A percentile compares a stretch with the other conserved stretches of the same genome.
Evolutionary conservation across 371 early-diverging fungal species (phyloP).

Genomic region (Mortierella sp.): DNA sequence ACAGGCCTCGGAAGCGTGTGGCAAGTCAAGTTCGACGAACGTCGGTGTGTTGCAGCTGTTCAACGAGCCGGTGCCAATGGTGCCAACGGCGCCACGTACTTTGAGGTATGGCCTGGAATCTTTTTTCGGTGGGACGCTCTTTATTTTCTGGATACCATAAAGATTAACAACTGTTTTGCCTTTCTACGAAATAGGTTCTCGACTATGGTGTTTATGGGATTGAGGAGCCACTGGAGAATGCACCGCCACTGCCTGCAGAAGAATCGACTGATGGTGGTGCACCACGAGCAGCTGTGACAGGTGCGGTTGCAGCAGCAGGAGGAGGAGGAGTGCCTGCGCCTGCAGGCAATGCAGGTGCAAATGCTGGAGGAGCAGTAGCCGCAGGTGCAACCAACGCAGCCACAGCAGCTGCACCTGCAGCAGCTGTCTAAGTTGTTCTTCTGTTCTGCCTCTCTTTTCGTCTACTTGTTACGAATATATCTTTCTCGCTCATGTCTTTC

Average conservation of each 20-base stretch:
- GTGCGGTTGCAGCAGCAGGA: no score
- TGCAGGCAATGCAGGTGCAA: no score
- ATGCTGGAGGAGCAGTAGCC: no score
- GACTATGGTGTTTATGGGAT: slow-evolving; percentile 65
- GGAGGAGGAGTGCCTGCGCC: no score
- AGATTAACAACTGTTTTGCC: neutral
- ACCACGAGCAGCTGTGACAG: no score
- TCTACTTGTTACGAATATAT: no score
- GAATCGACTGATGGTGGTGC: no score
- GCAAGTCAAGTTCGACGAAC: slow-evolving; percentile 91
- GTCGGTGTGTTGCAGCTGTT: slow-evolving; percentile 88
- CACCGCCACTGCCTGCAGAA: slow-evolving; percentile 39
- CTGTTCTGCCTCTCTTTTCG: no score
- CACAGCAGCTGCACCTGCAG: slow-evolving; percentile 1
- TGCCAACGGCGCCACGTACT: slow-evolving; percentile 58
- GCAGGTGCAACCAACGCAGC: slow-evolving; percentile 3
- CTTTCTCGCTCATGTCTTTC: no score
- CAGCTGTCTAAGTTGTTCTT: slow-evolving; percentile 3
- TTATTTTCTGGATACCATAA: neutral
- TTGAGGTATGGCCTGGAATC: slow-evolving; percentile 52
- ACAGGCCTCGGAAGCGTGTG: slow-evolving; percentile 86
- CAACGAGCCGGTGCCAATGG: slow-evolving; percentile 64
- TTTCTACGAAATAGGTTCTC: slow-evolving; percentile 31
- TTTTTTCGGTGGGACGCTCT: neutral
- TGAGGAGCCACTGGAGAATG: slow-evolving; percentile 57